Base-by-base conservation (phyloP, 768 basidiomycete genomes). In the Mycena amicta region DNA sequence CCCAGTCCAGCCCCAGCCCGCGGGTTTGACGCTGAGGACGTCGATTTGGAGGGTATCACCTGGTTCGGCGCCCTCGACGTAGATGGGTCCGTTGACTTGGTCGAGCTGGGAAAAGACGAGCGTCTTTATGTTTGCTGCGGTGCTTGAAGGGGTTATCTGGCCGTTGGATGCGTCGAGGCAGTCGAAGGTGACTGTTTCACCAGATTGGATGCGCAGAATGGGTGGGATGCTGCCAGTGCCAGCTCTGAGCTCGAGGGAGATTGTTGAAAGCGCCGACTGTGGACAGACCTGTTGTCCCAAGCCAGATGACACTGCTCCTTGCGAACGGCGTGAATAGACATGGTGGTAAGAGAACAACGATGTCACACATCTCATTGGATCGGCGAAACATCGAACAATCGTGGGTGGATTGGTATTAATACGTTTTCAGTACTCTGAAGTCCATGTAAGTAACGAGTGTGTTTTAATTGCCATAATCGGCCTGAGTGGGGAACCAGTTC, bases 161-260 rank as follows among this genome's bases (percentile, higher is more conserved):
- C 83, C 84, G 61, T 85, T 86, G 25, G 84, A 85, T 2, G 79
- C 84, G 66, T 87, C 84, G n/a, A 85, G 75, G 60, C 85, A 87
- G 65, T 84, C 82, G 63, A 86, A 84, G 25, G 75, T 74, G 58
- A 87, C 73, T 3, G 75, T 79, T 3, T 82, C 80, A 16, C 85
- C 85, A 2, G 85, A 86, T 43, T 76, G 58, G 49, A 87, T 67
- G 15, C 66, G 77, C 28, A 84, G 61, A 18, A 76, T 76, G 0
- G 85, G 85, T 15, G 77, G 74, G 40, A 87, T 83, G 59, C 84
- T 86, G 46, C 30, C 43, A 29, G 25, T 39, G 39, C 22, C 25
- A 28, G 20, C 22, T 30, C 12, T 12, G 40, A 15, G 13, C 20
- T 22, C 4, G 20, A 15, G 30, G 31, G 20, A 11, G 40, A 25